Base-by-base conservation (phyloP, 805 yeast genomes). In the Ogataea allantospora region DNA sequence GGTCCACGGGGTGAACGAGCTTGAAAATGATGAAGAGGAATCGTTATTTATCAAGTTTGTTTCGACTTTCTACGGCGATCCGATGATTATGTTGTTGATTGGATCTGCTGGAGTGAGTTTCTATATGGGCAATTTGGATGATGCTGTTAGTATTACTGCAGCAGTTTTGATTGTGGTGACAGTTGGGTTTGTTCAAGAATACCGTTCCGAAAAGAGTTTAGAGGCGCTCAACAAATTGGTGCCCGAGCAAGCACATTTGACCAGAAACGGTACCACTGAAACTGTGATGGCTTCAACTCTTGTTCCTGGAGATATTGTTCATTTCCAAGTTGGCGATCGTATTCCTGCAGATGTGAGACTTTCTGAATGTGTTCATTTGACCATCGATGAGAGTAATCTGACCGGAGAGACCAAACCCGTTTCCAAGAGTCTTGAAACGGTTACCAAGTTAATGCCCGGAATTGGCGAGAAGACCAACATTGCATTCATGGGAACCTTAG, bases 131-230 rank as follows among this genome's bases (percentile, higher is more conserved):
- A 93, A 93, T 63, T 78, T 79, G 21, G 97, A 93, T 58, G 99
- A 93, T 61, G 95, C 98, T 2, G 68, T 93, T n/a, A 81, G 93
- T 49, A 93, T 93, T 51, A 82, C 97, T 0, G 68, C 89, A 46
- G 99, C 99, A 3, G 87, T 93, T 33, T 53, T 86, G 29, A 89
- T 93, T 50, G 99, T 93, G 21, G 97, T 93, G 9, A 78, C 93
- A 1, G 99, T 93, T 24, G 99, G 99, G 0, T 93, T 93, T 65
- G 89, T 93, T 21, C 99, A 93, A 65, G 99, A 93, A 62, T 89
- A 89, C 57, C 75, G 97, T 54, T 86, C 96, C 2, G 99, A 93
- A 57, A 84, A 93, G 68, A 86, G 96, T 5, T 68, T 93, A 42
- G 95, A 89, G 60, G 98, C 98, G 0, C 73, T 93, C 43, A 89